Percentiles rank a stretch among this genome's conserved stretches.
Evolutionary conservation across 257 asterid genomes (phyloP).

Genomic region (Plantago elongata): DNA sequence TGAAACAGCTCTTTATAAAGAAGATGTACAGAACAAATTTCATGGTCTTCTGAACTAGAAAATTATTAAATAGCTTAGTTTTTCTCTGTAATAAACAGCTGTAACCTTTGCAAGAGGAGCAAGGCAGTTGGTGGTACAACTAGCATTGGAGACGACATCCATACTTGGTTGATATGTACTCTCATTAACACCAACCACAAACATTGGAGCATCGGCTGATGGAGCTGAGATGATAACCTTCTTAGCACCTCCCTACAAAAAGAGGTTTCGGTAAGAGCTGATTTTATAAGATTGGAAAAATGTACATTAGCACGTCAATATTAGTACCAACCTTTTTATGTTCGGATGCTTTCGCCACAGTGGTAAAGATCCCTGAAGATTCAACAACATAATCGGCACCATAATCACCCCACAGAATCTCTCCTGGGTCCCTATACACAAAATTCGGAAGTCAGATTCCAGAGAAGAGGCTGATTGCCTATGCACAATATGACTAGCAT

Average conservation of each 20-base stretch:
- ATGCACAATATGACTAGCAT: not conserved
- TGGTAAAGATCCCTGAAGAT: conserved; percentile 58
- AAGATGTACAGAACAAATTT: not conserved
- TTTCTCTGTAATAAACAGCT: too few relatives aligned
- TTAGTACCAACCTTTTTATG: conserved; percentile 42
- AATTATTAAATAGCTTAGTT: not conserved
- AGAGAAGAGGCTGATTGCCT: not conserved
- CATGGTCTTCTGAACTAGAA: not conserved
- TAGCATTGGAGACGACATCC: conserved; percentile 29
- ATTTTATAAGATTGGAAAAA: conserved; percentile 7
- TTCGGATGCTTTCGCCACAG: conserved; percentile 46
- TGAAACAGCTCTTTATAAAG: not conserved
- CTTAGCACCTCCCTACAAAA: conserved; percentile 38
- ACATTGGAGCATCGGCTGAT: conserved; percentile 32
- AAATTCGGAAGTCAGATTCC: conserved; percentile 7
- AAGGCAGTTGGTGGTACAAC: conserved; percentile 36
- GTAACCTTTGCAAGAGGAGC: conserved; percentile 29
- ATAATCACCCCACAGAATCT: conserved; percentile 57
- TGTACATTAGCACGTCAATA: conserved; percentile 3
- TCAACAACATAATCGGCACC: conserved; percentile 65
- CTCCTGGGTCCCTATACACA: conserved; percentile 49
- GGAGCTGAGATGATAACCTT: conserved; percentile 33
- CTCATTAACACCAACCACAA: conserved; percentile 33
- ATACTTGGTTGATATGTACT: conserved; percentile 20
- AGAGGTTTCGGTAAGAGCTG: conserved; percentile 17